Base-by-base conservation (phyloP, 164 flowering plant genomes). In the Buxus sempervirens region DNA sequence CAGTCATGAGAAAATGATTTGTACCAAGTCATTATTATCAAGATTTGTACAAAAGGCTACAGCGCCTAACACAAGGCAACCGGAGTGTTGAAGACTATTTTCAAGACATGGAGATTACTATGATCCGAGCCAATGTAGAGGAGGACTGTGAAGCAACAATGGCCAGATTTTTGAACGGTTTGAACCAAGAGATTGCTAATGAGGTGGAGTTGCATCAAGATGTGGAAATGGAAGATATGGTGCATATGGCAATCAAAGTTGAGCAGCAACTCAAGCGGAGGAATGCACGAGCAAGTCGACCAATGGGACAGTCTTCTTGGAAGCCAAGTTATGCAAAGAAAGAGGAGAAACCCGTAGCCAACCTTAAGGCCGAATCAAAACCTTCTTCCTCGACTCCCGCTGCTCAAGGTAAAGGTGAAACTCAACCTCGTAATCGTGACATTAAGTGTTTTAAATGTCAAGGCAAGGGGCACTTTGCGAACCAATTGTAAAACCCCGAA, bases 1-100 rank as follows among this genome's bases (percentile, higher is more conserved):
- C n/a, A 0, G 6, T 67, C n/a, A 61, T 66, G 66, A 66, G 75
- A 21, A 66, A 49, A 58, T n/a, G 75, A 1, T 72, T 72, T 66
- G 60, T 72, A 0, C 75, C 65, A 2, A 61, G 51, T 32, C 65
- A 73, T 21, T 67, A 62, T 48, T 67, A 73, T 23, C 36, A 63
- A 23, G 67, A 49, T 9, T 48, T 73, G 48, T 57, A 48, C 26
- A 62, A 73, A 26, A 51, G 38, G 24, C 61, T 72, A 45, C 54
- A 66, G 28, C 32, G 42, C 6, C 19, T 72, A 2, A 36, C 56
- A 13, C 70, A 72, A 61, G 75, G 75, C 0, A 23, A 32, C 9
- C 32, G 28, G 65, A 61, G 65, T 36, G 53, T 69, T 9, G 66
- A 69, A 5, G 66, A 69, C 23, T 69, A 69, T 21, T 16, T 54